Evolutionary conservation across 805 yeast genomes (phyloP).

Genomic region (Metschnikowia continentalis): DNA sequence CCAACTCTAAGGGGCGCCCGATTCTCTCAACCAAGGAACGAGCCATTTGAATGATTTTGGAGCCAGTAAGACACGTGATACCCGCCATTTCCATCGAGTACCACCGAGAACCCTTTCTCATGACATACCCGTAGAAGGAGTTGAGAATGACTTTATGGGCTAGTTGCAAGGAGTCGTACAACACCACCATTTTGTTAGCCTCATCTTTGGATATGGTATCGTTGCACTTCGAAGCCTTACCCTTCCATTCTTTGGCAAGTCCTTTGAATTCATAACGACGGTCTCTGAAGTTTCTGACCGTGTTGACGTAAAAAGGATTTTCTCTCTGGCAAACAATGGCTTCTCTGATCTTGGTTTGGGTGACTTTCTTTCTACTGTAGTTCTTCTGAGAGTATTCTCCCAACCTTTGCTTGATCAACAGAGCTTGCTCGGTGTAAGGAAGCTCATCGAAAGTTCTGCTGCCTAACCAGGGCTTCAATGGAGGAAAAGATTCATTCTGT

Average conservation of each 20-base stretch:
- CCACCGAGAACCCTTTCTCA: conserved; percentile 99
- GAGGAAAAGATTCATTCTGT: conserved; percentile 73
- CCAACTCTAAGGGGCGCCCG: conserved; percentile 93
- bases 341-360: conserved; percentile 83
- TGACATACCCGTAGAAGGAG: conserved; percentile 96
- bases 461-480: conserved; percentile 52
- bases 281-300: conserved; percentile 92
- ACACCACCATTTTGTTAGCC: conserved; percentile 87
- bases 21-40: conserved; percentile 83
- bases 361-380: conserved; percentile 73
- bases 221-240: conserved; percentile 55
- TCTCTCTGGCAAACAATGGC: conserved; percentile 96
- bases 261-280: conserved; percentile 95
- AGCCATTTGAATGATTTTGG: conserved; percentile 97
- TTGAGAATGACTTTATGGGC: conserved; percentile 96
- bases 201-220: conserved; percentile 74
- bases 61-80: conserved; percentile 96
- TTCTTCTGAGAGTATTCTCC: conserved; percentile 82
- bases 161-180: conserved; percentile 91
- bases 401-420: conserved; percentile 67
- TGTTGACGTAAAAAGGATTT: conserved; percentile 93
- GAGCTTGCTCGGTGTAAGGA: conserved; percentile 71
- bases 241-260: conserved; percentile 90
- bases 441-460: conserved; percentile 71
- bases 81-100: conserved; percentile 99